These are phyloP conservation scores for Colletotrichum falcatum DNA, from an alignment of 2,329 filamentous ascomycete species.

Conservation along the genomic window DNA sequence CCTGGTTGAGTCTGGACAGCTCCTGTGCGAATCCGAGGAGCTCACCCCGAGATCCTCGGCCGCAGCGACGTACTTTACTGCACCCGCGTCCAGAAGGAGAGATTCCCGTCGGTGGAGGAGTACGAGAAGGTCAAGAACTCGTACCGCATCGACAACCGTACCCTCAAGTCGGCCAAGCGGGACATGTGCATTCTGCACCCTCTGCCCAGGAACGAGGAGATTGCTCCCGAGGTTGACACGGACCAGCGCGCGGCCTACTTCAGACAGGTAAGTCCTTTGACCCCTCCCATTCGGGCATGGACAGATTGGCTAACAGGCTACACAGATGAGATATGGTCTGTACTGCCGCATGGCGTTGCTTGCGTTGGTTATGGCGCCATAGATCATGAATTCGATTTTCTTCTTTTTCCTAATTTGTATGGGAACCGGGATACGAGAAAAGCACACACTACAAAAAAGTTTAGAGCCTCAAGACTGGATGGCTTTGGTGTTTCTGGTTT, in stretches of 20 bases:
- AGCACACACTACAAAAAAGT: slow-evolving; percentile 29
- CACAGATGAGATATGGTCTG: slow-evolving; percentile 94
- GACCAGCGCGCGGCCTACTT: slow-evolving; percentile 98
- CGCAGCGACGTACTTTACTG: slow-evolving; percentile 95
- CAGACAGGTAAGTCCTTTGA: slow-evolving; percentile 82
- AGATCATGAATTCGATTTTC: slow-evolving; percentile 38
- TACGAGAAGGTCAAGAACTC: slow-evolving; percentile 91
- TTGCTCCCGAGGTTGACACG: slow-evolving; percentile 96
- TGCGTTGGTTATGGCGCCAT: slow-evolving; percentile 81
- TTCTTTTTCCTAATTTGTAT: slow-evolving; percentile 22
- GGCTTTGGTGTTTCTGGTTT: slow-evolving; percentile 30
- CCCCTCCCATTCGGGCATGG: not conserved
- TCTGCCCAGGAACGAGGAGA: slow-evolving; percentile 91
- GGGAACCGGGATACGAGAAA: slow-evolving; percentile 28
- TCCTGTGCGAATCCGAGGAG: slow-evolving; percentile 79
- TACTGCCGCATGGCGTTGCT: slow-evolving; percentile 98
- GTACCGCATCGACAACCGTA: slow-evolving; percentile 90
- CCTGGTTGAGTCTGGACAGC: slow-evolving; percentile 79
- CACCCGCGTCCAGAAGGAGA: slow-evolving; percentile 95
- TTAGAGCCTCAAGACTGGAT: slow-evolving; percentile 24
- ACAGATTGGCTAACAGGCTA: slow-evolving; percentile 54
- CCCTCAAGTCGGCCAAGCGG: slow-evolving; percentile 90
- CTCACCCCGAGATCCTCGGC: slow-evolving; percentile 88
- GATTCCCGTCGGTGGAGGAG: slow-evolving; percentile 82
- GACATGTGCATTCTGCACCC: slow-evolving; percentile 97